Evolutionary conservation across 495 filamentous ascomycete species (phyloP).

Genomic region (Elasticomyces elasticus): DNA sequence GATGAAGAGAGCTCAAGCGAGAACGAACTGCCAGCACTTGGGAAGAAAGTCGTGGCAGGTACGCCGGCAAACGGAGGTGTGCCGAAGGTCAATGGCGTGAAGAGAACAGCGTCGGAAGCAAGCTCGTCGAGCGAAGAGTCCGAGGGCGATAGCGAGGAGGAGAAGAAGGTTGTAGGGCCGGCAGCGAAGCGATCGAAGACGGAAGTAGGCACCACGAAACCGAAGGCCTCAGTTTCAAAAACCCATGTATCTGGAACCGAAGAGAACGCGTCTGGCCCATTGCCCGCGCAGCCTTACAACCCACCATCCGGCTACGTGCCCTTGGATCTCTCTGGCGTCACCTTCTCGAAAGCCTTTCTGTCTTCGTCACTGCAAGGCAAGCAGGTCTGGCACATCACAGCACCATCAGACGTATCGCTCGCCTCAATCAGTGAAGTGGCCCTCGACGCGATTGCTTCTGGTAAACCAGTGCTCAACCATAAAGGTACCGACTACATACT

Average conservation of each 20-base stretch:
- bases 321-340: background rate
- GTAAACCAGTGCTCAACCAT: conserved; percentile 29
- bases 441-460: conserved; percentile 26
- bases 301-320: conserved; percentile 11
- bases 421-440: conserved; percentile 34
- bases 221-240: background rate
- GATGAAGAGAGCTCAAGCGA: conserved; percentile 3
- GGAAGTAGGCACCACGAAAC: background rate
- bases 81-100: conserved; percentile 16
- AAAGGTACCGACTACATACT: conserved; percentile 42
- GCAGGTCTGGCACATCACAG: conserved; percentile 48
- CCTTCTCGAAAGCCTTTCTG: background rate
- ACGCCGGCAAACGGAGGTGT: background rate
- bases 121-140: background rate
- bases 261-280: background rate
- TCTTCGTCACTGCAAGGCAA: conserved; percentile 35
- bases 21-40: background rate
- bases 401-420: conserved; percentile 39
- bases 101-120: conserved; percentile 7
- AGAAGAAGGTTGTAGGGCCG: background rate
- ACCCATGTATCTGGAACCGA: background rate
- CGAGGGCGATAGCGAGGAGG: background rate
- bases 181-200: conserved; percentile 2
- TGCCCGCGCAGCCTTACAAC: conserved; percentile 8
- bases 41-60: background rate